These are phyloP conservation scores for Xylogone sp. DNA, from an alignment of 2,329 filamentous ascomycete genomes.

Conservation along the genomic window DNA sequence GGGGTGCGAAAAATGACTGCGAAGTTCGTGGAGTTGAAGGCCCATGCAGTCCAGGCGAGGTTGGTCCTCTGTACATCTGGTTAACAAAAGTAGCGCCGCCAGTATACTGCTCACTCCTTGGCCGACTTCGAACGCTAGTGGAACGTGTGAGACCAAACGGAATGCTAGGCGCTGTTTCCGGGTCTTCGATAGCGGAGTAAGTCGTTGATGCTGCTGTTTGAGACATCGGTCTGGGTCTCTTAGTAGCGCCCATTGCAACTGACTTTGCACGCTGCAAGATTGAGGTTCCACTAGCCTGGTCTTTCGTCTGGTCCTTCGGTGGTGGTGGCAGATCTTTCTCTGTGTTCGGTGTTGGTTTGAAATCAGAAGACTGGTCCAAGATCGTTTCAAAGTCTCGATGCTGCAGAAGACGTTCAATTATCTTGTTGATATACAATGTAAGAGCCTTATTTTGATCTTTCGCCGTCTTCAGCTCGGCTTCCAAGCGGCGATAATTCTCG, in stretches of 20 bases:
- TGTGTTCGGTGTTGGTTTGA: constrained; percentile 37
- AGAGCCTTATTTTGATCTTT: constrained; percentile 97
- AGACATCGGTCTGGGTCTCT: constrained; percentile 48
- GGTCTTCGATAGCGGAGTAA: constrained; percentile 53
- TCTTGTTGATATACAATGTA: constrained; percentile 97
- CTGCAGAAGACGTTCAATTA: constrained; percentile 90
- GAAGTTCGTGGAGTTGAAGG: constrained; percentile 53
- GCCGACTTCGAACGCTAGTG: constrained; percentile 50
- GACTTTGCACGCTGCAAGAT: constrained; percentile 60
- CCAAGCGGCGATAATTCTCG: constrained; percentile 63
- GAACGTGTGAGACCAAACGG: constrained; percentile 59
- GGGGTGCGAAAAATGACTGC: constrained; percentile 59
- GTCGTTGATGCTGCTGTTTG: constrained; percentile 50
- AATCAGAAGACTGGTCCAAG: constrained; percentile 72
- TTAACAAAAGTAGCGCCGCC: constrained; percentile 70
- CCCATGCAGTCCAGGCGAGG: constrained; percentile 52
- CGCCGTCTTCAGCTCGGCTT: constrained; percentile 72
- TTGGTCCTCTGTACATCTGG: constrained; percentile 78
- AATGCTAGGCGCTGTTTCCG: constrained; percentile 71
- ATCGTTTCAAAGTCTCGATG: constrained; percentile 95
- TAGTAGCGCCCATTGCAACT: constrained; percentile 44
- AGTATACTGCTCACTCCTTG: constrained; percentile 61
- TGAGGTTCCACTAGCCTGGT: constrained; percentile 38
- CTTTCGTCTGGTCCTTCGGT: constrained; percentile 56
- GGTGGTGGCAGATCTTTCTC: constrained; percentile 86